Percentiles rank a stretch among this genome's conserved stretches.
phyloP scores from a whole-genome alignment of 306 rosid species.

The Trichosanthes cucumerina region DNA sequence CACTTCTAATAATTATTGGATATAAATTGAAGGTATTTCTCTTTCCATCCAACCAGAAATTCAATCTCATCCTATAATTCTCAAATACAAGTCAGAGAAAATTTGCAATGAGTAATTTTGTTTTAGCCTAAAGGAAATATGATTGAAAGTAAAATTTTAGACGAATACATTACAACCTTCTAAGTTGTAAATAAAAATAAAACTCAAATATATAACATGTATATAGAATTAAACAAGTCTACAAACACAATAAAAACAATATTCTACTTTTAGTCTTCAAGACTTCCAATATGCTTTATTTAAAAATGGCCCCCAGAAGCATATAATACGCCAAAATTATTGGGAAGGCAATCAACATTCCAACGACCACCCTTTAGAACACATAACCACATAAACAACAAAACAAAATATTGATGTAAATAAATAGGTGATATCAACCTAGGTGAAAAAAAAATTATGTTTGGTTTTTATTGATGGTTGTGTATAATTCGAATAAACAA shows the following conservation, averaged over 20 bases:
- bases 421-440: neutral
- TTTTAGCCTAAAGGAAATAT: too few species aligned
- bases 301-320: neutral
- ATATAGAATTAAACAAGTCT: neutral
- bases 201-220: neutral
- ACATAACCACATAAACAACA: neutral
- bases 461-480: too few species aligned
- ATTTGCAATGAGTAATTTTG: too few species aligned
- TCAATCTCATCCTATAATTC: too few species aligned
- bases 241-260: neutral
- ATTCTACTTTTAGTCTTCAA: neutral
- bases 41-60: too few species aligned
- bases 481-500: too few species aligned
- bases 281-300: neutral
- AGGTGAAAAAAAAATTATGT: too few species aligned
- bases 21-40: too few species aligned
- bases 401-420: neutral
- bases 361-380: neutral
- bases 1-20: too few species aligned
- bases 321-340: neutral
- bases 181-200: too few species aligned
- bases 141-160: too few species aligned
- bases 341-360: constrained; percentile 6
- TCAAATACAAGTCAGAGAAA: too few species aligned
- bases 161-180: neutral